Percentiles rank a stretch among this genome's conserved stretches.
Conservation (phyloP, 768 basidiomycete species). For the Pholiota molesta region DNA sequence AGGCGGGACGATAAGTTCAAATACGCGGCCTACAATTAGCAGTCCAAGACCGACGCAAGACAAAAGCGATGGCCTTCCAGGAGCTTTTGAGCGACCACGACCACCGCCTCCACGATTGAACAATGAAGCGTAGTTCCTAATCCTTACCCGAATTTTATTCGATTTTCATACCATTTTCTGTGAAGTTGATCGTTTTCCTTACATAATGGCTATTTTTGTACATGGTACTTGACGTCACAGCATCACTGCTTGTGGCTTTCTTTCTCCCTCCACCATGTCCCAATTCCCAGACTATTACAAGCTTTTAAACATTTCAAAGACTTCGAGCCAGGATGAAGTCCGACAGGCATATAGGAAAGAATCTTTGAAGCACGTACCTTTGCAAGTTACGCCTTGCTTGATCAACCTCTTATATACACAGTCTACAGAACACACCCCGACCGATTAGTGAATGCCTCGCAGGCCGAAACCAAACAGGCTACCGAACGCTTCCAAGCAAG, state of each 20-base stretch:
- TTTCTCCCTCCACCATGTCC: constrained; percentile 52
- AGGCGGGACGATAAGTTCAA: constrained; percentile 24
- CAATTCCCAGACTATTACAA: constrained; percentile 82
- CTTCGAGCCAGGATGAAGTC: constrained; percentile 70
- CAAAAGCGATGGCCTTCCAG: constrained; percentile 25
- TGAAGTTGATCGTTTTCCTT: constrained; percentile 15
- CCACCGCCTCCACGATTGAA: constrained; percentile 36
- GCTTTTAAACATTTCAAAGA: constrained; percentile 56
- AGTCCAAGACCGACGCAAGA: constrained; percentile 27
- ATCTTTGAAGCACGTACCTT: constrained; percentile 59
- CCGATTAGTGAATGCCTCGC: constrained; percentile 68
- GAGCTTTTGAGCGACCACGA: constrained; percentile 42
- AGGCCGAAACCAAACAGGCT: constrained; percentile 69
- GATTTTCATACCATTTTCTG: neutral
- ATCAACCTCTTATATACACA: constrained; percentile 13
- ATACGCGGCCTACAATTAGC: constrained; percentile 32
- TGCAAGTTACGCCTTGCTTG: constrained; percentile 1
- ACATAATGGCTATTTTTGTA: neutral
- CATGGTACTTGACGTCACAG: constrained; percentile 29
- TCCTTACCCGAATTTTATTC: too few relatives aligned
- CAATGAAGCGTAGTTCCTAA: neutral
- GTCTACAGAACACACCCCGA: constrained; percentile 83
- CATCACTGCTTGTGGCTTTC: neutral
- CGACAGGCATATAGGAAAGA: constrained; percentile 80
- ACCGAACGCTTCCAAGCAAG: constrained; percentile 85